Evolutionary conservation across 306 rosid species (phyloP).

Genomic region (Dalbergia cultrata): DNA sequence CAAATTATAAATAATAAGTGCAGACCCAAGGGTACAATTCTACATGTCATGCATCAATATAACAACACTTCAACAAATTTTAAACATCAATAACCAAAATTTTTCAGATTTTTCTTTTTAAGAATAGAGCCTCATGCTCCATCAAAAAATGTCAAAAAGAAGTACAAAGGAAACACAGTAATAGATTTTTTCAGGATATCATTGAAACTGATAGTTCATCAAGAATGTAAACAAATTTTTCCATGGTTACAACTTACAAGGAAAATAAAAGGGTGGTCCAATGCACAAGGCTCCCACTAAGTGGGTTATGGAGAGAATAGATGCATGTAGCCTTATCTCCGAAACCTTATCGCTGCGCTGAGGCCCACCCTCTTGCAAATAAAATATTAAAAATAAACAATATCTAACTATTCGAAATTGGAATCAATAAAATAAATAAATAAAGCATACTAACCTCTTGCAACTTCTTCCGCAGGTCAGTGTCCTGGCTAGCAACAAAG

Average conservation of each 20-base stretch:
- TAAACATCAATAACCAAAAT: slow-evolving; percentile 6
- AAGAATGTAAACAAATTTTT: slow-evolving; percentile 11
- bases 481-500: slow-evolving; percentile 83
- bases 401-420: background rate
- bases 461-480: slow-evolving; percentile 63
- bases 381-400: background rate
- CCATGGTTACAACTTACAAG: background rate
- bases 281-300: too few relatives aligned
- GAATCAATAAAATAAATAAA: background rate
- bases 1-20: slow-evolving; percentile 22
- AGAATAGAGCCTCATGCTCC: slow-evolving; percentile 1
- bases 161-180: background rate
- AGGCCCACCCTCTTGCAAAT: background rate
- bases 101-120: background rate
- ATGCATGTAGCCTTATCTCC: too few relatives aligned
- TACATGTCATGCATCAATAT: background rate
- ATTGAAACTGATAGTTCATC: slow-evolving; percentile 17
- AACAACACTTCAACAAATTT: background rate
- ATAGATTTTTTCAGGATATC: background rate
- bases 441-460: slow-evolving; percentile 60
- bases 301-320: too few relatives aligned
- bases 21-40: slow-evolving; percentile 1
- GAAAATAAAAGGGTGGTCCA: too few relatives aligned
- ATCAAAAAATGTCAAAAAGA: background rate
- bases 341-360: too few relatives aligned